A percentile compares a stretch with the other conserved stretches of the same genome.
phyloP scores from a whole-genome alignment of 148 eudicot genomes.

The Pharnaceum exiguum region DNA sequence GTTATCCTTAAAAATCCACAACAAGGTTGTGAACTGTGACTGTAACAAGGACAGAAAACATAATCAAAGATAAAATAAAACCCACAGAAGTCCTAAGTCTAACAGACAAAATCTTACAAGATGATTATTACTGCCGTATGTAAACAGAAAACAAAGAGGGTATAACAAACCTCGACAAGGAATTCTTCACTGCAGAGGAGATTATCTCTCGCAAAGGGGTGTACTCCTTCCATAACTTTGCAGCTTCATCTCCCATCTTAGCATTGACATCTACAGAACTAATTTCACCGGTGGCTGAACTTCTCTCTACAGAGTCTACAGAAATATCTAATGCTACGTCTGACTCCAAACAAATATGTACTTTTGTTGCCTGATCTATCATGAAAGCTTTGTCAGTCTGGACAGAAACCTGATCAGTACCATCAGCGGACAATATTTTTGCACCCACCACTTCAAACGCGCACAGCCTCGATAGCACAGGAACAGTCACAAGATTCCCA shows the following conservation, averaged over 20 bases:
- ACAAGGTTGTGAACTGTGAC: too few relatives aligned
- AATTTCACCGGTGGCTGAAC: conserved; percentile 18
- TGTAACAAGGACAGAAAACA: not conserved
- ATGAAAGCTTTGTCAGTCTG: conserved; percentile 32
- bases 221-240: conserved; percentile 62
- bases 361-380: conserved; percentile 50
- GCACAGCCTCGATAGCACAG: conserved; percentile 53
- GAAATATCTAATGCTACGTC: conserved; percentile 25
- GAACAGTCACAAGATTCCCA: conserved; percentile 70
- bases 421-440: conserved; percentile 27
- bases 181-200: conserved; percentile 45
- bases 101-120: not conserved
- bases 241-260: conserved; percentile 23
- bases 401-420: conserved; percentile 12
- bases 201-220: conserved; percentile 54
- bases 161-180: conserved; percentile 58
- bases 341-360: conserved; percentile 37
- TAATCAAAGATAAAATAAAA: too few relatives aligned
- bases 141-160: not conserved
- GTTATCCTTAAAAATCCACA: not conserved
- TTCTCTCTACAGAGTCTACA: conserved; percentile 13
- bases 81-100: not conserved
- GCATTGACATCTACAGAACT: conserved; percentile 17
- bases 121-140: not conserved
- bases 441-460: conserved; percentile 57